These are phyloP conservation scores for Solanum etuberosum DNA, from an alignment of 257 asterid species.

Conservation along the genomic window DNA sequence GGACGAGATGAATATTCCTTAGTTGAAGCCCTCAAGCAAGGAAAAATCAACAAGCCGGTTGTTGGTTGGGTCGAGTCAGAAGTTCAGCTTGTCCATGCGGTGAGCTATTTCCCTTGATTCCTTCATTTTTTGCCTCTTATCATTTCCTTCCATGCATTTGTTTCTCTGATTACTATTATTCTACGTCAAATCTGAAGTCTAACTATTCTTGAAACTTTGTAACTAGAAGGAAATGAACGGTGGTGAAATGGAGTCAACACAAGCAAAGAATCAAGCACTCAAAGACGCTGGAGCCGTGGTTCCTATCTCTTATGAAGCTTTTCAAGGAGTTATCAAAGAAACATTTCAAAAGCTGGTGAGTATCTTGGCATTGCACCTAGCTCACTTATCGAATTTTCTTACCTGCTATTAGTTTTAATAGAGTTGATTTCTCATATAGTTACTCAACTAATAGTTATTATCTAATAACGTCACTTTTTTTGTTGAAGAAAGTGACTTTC, in stretches of 20 bases:
- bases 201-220: neutral
- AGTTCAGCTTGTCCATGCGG: conserved; percentile 99
- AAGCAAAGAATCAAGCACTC: conserved; percentile 95
- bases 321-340: conserved; percentile 73
- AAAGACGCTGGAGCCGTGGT: conserved; percentile 89
- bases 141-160: neutral
- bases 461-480: no score
- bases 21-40: conserved; percentile 92
- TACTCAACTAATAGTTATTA: neutral
- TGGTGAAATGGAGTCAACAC: conserved; percentile 97
- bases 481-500: neutral
- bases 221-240: conserved; percentile 95
- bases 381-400: conserved; percentile 2
- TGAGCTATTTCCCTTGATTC: conserved; percentile 25
- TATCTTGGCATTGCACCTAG: neutral
- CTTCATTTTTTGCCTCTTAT: neutral
- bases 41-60: conserved; percentile 83
- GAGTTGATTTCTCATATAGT: neutral
- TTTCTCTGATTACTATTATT: neutral
- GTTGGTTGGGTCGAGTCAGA: conserved; percentile 99
- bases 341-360: conserved; percentile 66
- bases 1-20: conserved; percentile 97
- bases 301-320: conserved; percentile 87
- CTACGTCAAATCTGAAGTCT: neutral
- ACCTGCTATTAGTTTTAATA: neutral